Conservation (phyloP, 352 stramenopile genomes). For the Phytophthora syringae region DNA sequence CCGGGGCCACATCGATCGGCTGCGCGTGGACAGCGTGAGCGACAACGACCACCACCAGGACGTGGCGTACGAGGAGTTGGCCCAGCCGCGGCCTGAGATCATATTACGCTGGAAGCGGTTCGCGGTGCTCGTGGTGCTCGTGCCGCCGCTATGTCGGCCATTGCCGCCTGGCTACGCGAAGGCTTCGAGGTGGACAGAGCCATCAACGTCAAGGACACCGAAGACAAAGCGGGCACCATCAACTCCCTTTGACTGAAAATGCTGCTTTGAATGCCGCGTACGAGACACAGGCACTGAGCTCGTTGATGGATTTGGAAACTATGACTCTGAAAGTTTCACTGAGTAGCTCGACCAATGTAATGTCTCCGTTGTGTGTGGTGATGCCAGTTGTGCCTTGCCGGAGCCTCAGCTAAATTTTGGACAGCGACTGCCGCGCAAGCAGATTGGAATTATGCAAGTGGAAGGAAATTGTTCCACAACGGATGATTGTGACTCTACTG, state of each 20-base stretch:
- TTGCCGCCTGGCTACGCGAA: conserved; percentile 41
- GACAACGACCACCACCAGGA: conserved; percentile 29
- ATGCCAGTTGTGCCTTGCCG: conserved; percentile 30
- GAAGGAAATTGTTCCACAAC: conserved; percentile 23
- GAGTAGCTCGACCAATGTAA: conserved; percentile 11
- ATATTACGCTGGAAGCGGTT: conserved; percentile 69
- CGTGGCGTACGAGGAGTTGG: conserved; percentile 39
- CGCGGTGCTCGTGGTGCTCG: conserved; percentile 50
- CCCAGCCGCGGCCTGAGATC: conserved; percentile 59
- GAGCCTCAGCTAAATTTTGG: conserved; percentile 7
- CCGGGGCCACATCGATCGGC: conserved; percentile 31
- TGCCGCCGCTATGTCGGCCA: conserved; percentile 47
- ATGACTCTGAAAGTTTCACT: conserved; percentile 39
- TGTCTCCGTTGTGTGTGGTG: conserved; percentile 30
- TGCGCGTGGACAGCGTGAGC: conserved; percentile 34
- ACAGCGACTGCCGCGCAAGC: conserved; percentile 30
- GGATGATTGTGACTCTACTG: conserved; percentile 17
- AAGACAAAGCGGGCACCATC: conserved; percentile 37
- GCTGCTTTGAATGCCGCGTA: conserved; percentile 34
- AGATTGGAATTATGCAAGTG: conserved; percentile 36
- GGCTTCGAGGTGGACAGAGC: conserved; percentile 45
- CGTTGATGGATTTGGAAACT: conserved; percentile 35
- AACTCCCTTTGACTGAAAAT: conserved; percentile 38
- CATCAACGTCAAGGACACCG: conserved; percentile 29
- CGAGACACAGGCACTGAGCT: conserved; percentile 25